Evolutionary conservation across 2,329 filamentous ascomycete species (phyloP), one percentile per base, ranked within the genome.

Genomic region (Penicillium sp.): DNA sequence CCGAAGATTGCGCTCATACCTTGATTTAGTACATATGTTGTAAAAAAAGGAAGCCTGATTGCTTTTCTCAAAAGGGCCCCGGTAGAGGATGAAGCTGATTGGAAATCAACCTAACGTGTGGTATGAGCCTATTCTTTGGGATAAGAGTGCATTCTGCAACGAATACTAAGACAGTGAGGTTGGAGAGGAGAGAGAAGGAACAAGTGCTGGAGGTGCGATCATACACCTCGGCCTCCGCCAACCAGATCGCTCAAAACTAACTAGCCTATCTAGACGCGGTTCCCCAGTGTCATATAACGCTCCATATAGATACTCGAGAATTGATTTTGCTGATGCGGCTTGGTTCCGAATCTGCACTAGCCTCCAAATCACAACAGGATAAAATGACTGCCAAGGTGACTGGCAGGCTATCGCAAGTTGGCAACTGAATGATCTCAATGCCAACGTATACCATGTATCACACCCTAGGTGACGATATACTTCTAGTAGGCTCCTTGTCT

Each of bases 181-280:
- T 48, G 45, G 45, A 48, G 22, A 48, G 45, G 22, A 28, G 45
- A 48, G 28, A 48, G 45, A 48, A 48, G 45, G 45, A 48, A 48
- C 6, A 48, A 48, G 45, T 48, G 45, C 45, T 48, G 22, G 45
- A 48, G 45, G 45, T 48, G 28, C 25, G 8, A 48, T 48, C 19
- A 48, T 48, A 30, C 45, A 48, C 45, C 28, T 48, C 45, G 16
- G 45, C 5, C 45, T 48, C 45, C 45, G 45, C 22, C 7, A 48
- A 48, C 45, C 22, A 48, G 45, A 48, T 48, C 45, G 45, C 45
- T 48, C 22, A 48, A 48, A 48, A 48, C 45, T 30, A 48, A 48
- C 45, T 28, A 28, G 45, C 45, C 45, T 48, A 48, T 48, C 14
- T 48, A 46, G 43, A 48, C 45, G 45, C 45, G 14, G 45, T 16